Conservation (phyloP, 2,329 filamentous ascomycete genomes). For the Colletotrichum acutatum region DNA sequence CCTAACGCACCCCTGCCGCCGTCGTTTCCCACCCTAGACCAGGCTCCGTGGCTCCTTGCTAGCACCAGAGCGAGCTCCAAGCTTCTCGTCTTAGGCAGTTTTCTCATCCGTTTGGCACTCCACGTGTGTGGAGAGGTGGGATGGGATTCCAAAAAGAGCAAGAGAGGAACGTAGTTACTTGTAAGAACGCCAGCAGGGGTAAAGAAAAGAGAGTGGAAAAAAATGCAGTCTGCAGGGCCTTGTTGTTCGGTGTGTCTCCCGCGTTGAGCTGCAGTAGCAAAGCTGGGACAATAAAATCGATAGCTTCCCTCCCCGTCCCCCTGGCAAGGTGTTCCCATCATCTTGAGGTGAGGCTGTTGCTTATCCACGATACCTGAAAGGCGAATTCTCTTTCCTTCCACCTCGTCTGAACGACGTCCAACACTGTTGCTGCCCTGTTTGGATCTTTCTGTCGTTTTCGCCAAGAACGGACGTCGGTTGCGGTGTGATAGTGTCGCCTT, state of each 20-base stretch:
- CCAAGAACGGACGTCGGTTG: conserved; percentile 8
- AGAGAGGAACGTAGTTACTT: conserved; percentile 14
- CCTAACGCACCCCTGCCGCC: conserved; percentile 23
- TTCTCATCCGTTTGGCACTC: conserved; percentile 28
- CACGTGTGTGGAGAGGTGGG: conserved; percentile 33
- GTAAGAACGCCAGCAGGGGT: conserved; percentile 14
- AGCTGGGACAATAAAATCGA: conserved; percentile 23
- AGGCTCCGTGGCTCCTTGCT: conserved; percentile 6
- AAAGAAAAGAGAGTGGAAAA: conserved; percentile 8
- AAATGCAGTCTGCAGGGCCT: conserved; percentile 15
- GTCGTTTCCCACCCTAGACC: conserved; percentile 30
- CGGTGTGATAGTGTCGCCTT: conserved; percentile 3
- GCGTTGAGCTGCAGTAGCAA: conserved; percentile 20
- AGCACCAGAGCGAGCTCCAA: conserved; percentile 31
- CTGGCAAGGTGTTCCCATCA: not conserved
- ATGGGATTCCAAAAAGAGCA: conserved; percentile 31
- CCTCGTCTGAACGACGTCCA: not conserved
- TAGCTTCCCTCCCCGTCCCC: conserved; percentile 7
- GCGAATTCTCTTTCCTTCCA: not conserved
- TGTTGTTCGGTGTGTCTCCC: conserved; percentile 19
- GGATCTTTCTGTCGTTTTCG: not conserved
- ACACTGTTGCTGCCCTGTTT: not conserved
- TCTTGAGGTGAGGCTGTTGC: conserved; percentile 22
- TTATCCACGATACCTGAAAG: conserved; percentile 23
- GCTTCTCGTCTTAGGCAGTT: conserved; percentile 22